phyloP scores from a whole-genome alignment of 345 rosid species.

The Moringa oleifera region DNA sequence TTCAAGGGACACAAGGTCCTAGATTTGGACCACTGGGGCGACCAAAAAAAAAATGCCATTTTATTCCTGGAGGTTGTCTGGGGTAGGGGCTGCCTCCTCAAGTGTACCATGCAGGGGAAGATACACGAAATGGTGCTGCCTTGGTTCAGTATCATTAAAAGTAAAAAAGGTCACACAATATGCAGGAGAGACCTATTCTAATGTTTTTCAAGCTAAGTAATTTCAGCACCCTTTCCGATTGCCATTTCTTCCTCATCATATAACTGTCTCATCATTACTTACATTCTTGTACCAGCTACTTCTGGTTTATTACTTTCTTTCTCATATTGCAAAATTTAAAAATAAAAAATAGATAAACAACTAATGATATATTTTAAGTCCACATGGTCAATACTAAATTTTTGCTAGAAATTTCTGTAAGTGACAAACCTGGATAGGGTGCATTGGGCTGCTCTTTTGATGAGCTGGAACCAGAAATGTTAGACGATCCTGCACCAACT shows the following conservation, averaged over 20 bases:
- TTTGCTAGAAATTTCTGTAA: neutral
- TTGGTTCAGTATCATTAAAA: no score
- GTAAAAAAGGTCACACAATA: no score
- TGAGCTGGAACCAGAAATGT: constrained; percentile 39
- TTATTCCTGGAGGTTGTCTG: no score
- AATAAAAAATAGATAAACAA: neutral
- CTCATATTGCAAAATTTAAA: constrained; percentile 2
- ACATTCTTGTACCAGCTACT: constrained; percentile 5
- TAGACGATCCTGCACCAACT: constrained; percentile 32
- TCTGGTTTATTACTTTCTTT: neutral
- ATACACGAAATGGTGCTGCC: no score
- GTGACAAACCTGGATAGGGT: constrained; percentile 50
- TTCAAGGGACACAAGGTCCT: no score
- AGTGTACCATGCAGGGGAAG: no score
- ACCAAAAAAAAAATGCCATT: no score
- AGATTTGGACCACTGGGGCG: no score
- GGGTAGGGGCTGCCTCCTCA: no score
- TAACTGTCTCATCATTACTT: neutral
- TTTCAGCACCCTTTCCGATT: neutral
- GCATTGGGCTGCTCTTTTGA: constrained; percentile 38
- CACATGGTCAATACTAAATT: neutral
- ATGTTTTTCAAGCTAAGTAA: no score
- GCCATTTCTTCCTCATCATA: neutral
- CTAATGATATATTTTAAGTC: no score
- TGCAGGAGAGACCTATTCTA: no score